These are phyloP conservation scores for Phlebiopsis flavidoalba DNA, from an alignment of 768 basidiomycete genomes.

Conservation along the genomic window DNA sequence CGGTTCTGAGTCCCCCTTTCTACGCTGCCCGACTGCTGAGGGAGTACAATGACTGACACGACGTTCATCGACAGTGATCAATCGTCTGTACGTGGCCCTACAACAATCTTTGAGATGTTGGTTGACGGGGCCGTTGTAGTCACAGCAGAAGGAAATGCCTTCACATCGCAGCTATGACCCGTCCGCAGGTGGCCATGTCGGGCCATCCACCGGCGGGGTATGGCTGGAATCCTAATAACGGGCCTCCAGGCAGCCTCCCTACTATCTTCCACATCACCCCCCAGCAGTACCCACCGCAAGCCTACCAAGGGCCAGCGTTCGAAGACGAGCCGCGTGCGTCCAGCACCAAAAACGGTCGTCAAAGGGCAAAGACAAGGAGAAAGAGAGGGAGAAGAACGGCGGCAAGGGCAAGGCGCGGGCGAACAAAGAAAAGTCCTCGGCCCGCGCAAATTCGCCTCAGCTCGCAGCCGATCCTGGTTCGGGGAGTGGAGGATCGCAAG, in stretches of 20 bases:
- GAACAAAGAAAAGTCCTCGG: background rate
- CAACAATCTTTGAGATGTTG: background rate
- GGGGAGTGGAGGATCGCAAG: background rate
- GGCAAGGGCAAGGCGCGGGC: background rate
- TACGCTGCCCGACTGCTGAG: background rate
- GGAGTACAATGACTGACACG: background rate
- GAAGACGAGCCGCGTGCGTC: conserved; percentile 57
- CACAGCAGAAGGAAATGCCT: background rate
- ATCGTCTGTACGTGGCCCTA: background rate
- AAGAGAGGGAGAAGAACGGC: background rate
- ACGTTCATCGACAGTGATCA: background rate
- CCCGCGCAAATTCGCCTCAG: background rate
- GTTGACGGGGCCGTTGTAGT: background rate
- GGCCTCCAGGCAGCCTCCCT: background rate
- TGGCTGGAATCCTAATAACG: background rate
- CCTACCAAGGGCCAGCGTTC: conserved; percentile 31
- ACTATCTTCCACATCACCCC: background rate
- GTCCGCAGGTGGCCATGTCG: background rate
- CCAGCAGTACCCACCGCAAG: background rate
- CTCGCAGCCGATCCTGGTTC: background rate
- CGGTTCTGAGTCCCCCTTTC: too few relatives aligned
- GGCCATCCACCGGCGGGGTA: background rate
- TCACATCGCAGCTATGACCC: background rate
- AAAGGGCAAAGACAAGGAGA: background rate
- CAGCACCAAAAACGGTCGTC: background rate